phyloP scores from a whole-genome alignment of 768 basidiomycete species.

The Serpula lacrymans region DNA sequence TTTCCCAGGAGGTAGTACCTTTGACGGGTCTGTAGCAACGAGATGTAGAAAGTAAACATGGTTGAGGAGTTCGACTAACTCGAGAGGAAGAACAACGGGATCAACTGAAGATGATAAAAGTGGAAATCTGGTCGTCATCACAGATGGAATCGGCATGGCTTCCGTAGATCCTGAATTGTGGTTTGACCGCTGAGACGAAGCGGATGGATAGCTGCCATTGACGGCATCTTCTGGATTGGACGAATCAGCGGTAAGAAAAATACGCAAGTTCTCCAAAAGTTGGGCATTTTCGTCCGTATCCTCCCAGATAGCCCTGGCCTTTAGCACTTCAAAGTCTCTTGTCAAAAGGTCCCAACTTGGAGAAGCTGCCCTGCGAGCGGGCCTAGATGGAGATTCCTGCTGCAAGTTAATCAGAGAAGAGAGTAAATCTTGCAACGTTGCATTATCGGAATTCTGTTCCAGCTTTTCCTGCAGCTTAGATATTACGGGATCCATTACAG shows the following conservation, averaged over 20 bases:
- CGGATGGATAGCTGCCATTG: background rate
- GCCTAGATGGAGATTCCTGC: constrained; percentile 14
- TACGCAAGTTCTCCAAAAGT: constrained; percentile 22
- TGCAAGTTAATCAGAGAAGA: constrained; percentile 16
- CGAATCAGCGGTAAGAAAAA: constrained; percentile 9
- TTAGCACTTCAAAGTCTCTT: constrained; percentile 18
- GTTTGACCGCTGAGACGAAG: background rate
- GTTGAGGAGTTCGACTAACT: constrained; percentile 55
- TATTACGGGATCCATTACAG: constrained; percentile 25
- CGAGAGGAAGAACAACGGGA: constrained; percentile 41
- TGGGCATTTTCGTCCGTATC: constrained; percentile 20
- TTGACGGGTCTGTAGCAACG: constrained; percentile 59
- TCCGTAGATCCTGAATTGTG: no score
- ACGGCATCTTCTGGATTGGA: background rate
- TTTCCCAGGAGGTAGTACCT: constrained; percentile 68
- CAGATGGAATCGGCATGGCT: constrained; percentile 11
- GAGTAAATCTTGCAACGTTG: constrained; percentile 20
- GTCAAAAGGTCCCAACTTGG: constrained; percentile 22
- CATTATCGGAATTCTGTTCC: constrained; percentile 7
- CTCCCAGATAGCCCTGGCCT: constrained; percentile 22
- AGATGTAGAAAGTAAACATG: constrained; percentile 63
- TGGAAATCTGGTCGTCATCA: constrained; percentile 9
- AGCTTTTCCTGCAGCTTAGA: constrained; percentile 16
- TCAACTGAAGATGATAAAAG: constrained; percentile 21
- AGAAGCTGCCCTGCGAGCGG: no score